phyloP scores from a whole-genome alignment of 352 stramenopile genomes.

The Phytophthora litchii region DNA sequence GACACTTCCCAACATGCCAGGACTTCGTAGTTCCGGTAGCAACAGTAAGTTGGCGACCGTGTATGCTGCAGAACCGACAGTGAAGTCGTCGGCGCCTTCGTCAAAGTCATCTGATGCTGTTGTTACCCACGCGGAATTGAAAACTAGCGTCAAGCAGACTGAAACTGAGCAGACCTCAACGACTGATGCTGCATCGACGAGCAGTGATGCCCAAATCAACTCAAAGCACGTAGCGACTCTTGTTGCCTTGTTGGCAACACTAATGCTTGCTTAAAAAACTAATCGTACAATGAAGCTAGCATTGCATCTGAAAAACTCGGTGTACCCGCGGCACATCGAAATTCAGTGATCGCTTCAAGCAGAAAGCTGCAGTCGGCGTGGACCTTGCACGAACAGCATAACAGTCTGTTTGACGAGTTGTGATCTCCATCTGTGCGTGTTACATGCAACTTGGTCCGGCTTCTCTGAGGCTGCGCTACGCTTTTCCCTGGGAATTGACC shows the following conservation, averaged over 20 bases:
- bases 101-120: slow-evolving; percentile 1
- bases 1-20: slow-evolving; percentile 15
- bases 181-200: slow-evolving; percentile 11
- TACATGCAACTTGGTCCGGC: not conserved
- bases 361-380: not conserved
- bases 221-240: slow-evolving; percentile 1
- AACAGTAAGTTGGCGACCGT: slow-evolving; percentile 1
- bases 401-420: slow-evolving; percentile 18
- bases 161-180: slow-evolving; percentile 9
- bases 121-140: slow-evolving; percentile 1
- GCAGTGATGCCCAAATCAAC: not conserved
- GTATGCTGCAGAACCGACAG: slow-evolving; percentile 7
- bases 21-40: slow-evolving; percentile 5
- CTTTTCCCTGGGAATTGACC: slow-evolving; percentile 12
- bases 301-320: slow-evolving; percentile 1
- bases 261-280: slow-evolving; percentile 15
- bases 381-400: slow-evolving; percentile 15
- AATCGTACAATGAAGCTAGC: not conserved
- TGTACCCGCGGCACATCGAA: slow-evolving; percentile 9
- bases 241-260: not conserved
- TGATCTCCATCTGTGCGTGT: not conserved
- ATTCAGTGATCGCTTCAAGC: slow-evolving; percentile 9
- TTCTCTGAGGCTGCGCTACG: slow-evolving; percentile 5
- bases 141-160: slow-evolving; percentile 3
- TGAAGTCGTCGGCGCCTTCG: slow-evolving; percentile 4